phyloP scores from a whole-genome alignment of 352 stramenopile species.

The Pythium guiyangense region DNA sequence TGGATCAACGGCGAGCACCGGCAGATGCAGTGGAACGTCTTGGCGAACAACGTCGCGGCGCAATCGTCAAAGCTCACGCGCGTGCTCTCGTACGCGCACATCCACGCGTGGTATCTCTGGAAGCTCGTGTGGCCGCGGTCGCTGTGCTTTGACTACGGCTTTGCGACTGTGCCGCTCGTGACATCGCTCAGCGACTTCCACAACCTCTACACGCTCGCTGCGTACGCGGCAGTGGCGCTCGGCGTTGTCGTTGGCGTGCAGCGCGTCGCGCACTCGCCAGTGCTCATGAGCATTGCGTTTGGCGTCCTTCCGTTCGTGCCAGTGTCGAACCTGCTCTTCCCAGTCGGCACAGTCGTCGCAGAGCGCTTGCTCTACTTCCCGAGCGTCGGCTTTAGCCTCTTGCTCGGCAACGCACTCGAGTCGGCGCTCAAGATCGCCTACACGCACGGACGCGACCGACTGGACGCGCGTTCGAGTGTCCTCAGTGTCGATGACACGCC shows the following conservation, averaged over 20 bases:
- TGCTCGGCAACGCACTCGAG: constrained; percentile 38
- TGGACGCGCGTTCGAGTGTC: not conserved
- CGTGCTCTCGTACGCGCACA: constrained; percentile 77
- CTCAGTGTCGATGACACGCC: not conserved
- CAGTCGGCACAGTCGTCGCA: constrained; percentile 89
- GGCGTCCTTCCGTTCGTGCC: constrained; percentile 85
- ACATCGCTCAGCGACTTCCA: constrained; percentile 39
- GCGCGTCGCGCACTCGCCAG: constrained; percentile 19
- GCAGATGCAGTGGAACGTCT: constrained; percentile 74
- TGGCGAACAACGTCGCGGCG: constrained; percentile 86
- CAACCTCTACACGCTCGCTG: constrained; percentile 53
- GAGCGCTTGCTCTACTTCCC: constrained; percentile 91
- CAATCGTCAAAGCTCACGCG: constrained; percentile 28
- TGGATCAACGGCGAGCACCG: constrained; percentile 61
- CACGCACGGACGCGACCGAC: constrained; percentile 10
- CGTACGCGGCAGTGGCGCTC: constrained; percentile 50
- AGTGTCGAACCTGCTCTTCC: constrained; percentile 89
- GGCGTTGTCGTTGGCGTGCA: constrained; percentile 24
- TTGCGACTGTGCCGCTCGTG: constrained; percentile 79
- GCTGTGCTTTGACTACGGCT: constrained; percentile 91
- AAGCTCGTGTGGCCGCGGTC: constrained; percentile 86
- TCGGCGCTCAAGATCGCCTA: constrained; percentile 18
- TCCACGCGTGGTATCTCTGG: constrained; percentile 85
- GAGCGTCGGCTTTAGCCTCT: constrained; percentile 78
- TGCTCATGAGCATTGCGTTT: constrained; percentile 65